Percentiles rank a stretch among this genome's conserved stretches.
These are phyloP conservation scores for Chimonanthus praecox DNA, from an alignment of 164 flowering plant species.

Conservation along the genomic window DNA sequence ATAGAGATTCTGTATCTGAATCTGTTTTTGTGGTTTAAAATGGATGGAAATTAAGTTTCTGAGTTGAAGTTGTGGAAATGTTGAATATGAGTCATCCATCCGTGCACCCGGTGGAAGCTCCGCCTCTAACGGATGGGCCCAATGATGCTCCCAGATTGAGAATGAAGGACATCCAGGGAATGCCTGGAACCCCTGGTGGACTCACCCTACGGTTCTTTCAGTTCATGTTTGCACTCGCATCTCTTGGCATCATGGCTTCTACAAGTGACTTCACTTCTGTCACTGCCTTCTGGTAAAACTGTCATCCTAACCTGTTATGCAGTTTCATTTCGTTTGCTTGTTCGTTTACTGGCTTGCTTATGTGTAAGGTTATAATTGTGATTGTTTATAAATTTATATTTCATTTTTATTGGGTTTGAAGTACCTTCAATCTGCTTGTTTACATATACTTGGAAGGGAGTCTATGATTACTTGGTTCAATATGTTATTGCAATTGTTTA, in stretches of 20 bases:
- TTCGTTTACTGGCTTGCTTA: neutral
- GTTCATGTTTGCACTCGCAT: conserved; percentile 49
- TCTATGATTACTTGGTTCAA: neutral
- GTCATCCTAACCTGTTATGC: neutral
- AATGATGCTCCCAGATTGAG: conserved; percentile 42
- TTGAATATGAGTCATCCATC: conserved; percentile 76
- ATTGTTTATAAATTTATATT: no score
- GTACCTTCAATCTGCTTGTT: neutral
- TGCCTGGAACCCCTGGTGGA: conserved; percentile 82
- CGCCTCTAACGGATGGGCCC: conserved; percentile 36
- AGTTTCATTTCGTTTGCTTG: neutral
- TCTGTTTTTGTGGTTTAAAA: neutral
- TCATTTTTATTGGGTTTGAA: neutral
- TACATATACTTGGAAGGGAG: neutral
- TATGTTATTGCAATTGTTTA: neutral
- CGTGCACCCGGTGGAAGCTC: conserved; percentile 82
- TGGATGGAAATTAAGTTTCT: neutral
- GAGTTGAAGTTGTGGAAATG: conserved; percentile 1
- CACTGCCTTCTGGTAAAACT: conserved; percentile 72
- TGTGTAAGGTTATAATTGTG: neutral
- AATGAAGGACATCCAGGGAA: conserved; percentile 84
- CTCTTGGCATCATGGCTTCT: conserved; percentile 68
- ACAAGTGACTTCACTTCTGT: conserved; percentile 77
- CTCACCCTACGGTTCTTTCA: conserved; percentile 52
- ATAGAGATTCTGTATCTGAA: neutral